Percentiles rank a stretch among this genome's conserved stretches.
Conservation (phyloP, 805 yeast genomes). For the Candida takata region DNA sequence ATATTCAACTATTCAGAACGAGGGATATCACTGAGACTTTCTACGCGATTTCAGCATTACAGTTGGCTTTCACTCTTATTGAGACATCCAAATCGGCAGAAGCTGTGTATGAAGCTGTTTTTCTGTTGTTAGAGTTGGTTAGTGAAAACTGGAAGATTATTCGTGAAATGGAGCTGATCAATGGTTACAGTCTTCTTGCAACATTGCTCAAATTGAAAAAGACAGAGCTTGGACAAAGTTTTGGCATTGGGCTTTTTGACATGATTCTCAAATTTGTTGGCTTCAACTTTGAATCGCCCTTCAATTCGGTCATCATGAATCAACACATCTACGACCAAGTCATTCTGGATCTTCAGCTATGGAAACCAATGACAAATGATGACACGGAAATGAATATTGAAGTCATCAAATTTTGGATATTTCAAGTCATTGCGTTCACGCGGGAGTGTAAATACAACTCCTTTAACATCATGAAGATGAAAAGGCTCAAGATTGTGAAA, state of each 20-base stretch:
- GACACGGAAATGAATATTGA: slow-evolving; percentile 27
- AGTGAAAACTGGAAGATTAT: slow-evolving; percentile 42
- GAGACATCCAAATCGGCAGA: slow-evolving; percentile 35
- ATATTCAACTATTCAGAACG: slow-evolving; percentile 3
- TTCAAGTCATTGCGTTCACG: slow-evolving; percentile 51
- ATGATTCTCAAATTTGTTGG: slow-evolving; percentile 49
- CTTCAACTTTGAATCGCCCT: slow-evolving; percentile 41
- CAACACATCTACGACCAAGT: slow-evolving; percentile 49
- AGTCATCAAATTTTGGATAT: slow-evolving; percentile 44
- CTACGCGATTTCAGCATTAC: slow-evolving; percentile 43
- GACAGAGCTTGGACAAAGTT: slow-evolving; percentile 19
- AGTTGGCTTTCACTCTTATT: slow-evolving; percentile 37
- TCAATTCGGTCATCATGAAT: slow-evolving; percentile 51
- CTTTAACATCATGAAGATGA: slow-evolving; percentile 47
- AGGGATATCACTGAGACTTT: slow-evolving; percentile 15
- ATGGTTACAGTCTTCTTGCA: slow-evolving; percentile 55
- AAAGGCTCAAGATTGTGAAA: slow-evolving; percentile 42
- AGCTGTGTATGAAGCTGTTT: slow-evolving; percentile 29
- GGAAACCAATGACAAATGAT: slow-evolving; percentile 31
- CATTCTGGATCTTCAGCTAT: slow-evolving; percentile 57
- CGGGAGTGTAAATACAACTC: slow-evolving; percentile 43
- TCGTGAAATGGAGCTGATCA: slow-evolving; percentile 51
- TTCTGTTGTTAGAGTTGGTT: slow-evolving; percentile 36
- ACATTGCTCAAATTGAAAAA: slow-evolving; percentile 44
- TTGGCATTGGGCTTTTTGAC: slow-evolving; percentile 40